These are phyloP conservation scores for Rhodotorula sp. DNA, from an alignment of 1,284 basidiomycete genomes.

Conservation along the genomic window DNA sequence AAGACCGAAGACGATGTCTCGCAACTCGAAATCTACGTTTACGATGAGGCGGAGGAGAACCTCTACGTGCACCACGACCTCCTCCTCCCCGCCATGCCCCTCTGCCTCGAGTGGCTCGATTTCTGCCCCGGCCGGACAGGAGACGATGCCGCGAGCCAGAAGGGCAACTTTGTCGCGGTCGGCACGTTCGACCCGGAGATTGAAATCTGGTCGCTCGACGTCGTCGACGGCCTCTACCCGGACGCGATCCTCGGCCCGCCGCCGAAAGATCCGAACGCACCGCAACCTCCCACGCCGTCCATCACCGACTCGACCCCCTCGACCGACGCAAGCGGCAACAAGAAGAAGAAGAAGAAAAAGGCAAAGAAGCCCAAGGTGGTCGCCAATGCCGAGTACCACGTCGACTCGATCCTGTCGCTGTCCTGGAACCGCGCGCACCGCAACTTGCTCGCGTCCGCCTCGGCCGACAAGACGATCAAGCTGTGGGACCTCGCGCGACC, in stretches of 20 bases:
- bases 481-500: slow-evolving; percentile 86
- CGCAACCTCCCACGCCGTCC: slow-evolving; percentile 64
- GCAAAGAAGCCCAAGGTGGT: slow-evolving; percentile 62
- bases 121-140: slow-evolving; percentile 64
- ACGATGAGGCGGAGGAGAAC: slow-evolving; percentile 82
- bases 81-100: slow-evolving; percentile 94
- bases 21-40: slow-evolving; percentile 91
- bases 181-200: slow-evolving; percentile 97
- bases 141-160: slow-evolving; percentile 30
- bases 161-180: slow-evolving; percentile 90
- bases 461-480: slow-evolving; percentile 93
- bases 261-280: slow-evolving; percentile 64
- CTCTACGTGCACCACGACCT: slow-evolving; percentile 97
- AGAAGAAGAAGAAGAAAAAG: slow-evolving; percentile 91
- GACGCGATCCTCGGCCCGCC: slow-evolving; percentile 79
- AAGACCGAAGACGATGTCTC: slow-evolving; percentile 98
- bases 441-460: slow-evolving; percentile 86
- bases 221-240: slow-evolving; percentile 92
- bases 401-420: slow-evolving; percentile 86
- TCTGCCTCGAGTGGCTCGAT: slow-evolving; percentile 99
- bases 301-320: slow-evolving; percentile 30
- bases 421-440: slow-evolving; percentile 89
- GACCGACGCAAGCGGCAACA: slow-evolving; percentile 19
- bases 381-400: slow-evolving; percentile 72
- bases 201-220: slow-evolving; percentile 96